Percentiles rank a stretch among this genome's conserved stretches.
Evolutionary conservation across 306 rosid species (phyloP).

Genomic region (Potentilla sterilis): DNA sequence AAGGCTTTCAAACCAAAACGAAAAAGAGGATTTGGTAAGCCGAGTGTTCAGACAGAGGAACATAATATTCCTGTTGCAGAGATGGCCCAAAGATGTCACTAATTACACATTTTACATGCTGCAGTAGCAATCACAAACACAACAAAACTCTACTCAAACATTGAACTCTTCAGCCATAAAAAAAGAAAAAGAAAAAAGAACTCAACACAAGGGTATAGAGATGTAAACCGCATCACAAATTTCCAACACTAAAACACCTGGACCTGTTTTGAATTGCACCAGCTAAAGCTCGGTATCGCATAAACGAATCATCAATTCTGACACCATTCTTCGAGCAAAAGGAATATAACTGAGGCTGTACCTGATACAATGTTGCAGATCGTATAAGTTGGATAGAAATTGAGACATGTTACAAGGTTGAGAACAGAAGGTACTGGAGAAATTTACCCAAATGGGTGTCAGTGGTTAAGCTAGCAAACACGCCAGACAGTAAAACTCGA

Average conservation of each 20-base stretch:
- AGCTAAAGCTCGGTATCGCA: conserved; percentile 81
- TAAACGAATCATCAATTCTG: conserved; percentile 75
- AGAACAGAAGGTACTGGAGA: neutral
- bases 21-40: neutral
- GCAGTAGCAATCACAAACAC: conserved; percentile 5
- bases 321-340: conserved; percentile 95
- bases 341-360: conserved; percentile 93
- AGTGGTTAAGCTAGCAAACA: neutral
- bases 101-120: neutral
- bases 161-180: neutral
- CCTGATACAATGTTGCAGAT: conserved; percentile 52
- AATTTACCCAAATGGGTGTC: neutral
- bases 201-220: conserved; percentile 17
- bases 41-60: neutral
- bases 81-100: neutral
- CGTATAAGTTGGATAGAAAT: neutral
- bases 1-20: neutral
- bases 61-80: neutral
- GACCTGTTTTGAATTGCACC: conserved; percentile 7
- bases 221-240: conserved; percentile 16
- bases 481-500: neutral
- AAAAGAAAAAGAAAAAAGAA: neutral
- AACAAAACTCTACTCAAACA: conserved; percentile 1
- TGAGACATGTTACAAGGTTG: conserved; percentile 1
- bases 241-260: conserved; percentile 10